A percentile compares a stretch with the other conserved stretches of the same genome.
phyloP scores from a whole-genome alignment of 2,329 filamentous ascomycete species.

The Malbranchea zuffiana region DNA sequence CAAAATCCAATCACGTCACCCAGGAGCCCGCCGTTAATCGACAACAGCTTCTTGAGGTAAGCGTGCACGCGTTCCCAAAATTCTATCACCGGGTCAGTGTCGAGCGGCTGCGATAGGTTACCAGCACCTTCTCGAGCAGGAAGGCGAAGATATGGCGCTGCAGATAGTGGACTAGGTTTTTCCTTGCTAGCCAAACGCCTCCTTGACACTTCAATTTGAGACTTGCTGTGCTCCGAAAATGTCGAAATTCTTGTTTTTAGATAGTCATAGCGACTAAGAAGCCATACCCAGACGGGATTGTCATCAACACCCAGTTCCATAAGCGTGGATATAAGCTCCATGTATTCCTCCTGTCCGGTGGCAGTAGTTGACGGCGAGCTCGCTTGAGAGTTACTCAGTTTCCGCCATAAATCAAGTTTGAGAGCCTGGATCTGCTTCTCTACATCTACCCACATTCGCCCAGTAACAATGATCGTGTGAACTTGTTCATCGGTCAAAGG shows the following conservation, averaged over 20 bases:
- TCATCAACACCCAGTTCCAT: slow-evolving; percentile 92
- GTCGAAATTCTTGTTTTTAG: slow-evolving; percentile 74
- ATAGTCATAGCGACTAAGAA: slow-evolving; percentile 78
- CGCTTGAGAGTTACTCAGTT: slow-evolving; percentile 57
- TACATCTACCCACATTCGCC: slow-evolving; percentile 90
- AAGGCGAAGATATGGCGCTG: slow-evolving; percentile 66
- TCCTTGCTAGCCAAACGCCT: slow-evolving; percentile 65
- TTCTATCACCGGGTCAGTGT: slow-evolving; percentile 69
- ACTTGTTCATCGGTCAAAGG: slow-evolving; percentile 66
- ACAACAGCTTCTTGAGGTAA: slow-evolving; percentile 64
- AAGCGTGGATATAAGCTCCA: slow-evolving; percentile 79
- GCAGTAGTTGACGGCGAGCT: slow-evolving; percentile 42
- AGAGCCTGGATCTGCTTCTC: slow-evolving; percentile 76
- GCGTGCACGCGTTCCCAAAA: slow-evolving; percentile 82
- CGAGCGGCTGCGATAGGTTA: slow-evolving; percentile 54
- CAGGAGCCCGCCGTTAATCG: slow-evolving; percentile 62
- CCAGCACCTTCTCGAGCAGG: slow-evolving; percentile 57
- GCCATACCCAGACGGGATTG: slow-evolving; percentile 94
- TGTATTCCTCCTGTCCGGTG: slow-evolving; percentile 62
- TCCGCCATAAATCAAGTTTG: slow-evolving; percentile 82
- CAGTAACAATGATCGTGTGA: slow-evolving; percentile 77
- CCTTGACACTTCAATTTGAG: slow-evolving; percentile 85
- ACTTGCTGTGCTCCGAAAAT: slow-evolving; percentile 72
- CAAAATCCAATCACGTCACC: slow-evolving; percentile 90
- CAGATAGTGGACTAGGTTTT: slow-evolving; percentile 55